These are phyloP conservation scores for Moniliella sp. DNA, from an alignment of 1,284 basidiomycete genomes.

Conservation along the genomic window DNA sequence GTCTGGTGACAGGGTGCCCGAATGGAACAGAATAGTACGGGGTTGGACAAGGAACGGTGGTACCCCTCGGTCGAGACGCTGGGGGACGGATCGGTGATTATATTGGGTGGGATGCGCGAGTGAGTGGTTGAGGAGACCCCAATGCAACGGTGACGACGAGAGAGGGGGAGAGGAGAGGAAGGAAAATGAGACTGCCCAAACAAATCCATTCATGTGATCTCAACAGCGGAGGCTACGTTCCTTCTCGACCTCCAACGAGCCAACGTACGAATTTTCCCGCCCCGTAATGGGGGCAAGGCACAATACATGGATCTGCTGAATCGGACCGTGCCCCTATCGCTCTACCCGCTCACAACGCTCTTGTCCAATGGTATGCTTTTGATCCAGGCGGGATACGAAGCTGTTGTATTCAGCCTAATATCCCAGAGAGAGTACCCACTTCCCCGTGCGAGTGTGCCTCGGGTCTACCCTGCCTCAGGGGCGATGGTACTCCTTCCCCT, in stretches of 20 bases:
- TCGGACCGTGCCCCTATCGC: slow-evolving; percentile 16
- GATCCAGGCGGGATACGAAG: slow-evolving; percentile 12
- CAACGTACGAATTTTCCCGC: slow-evolving; percentile 23
- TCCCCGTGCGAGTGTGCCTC: slow-evolving; percentile 5
- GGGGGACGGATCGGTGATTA: slow-evolving; percentile 12
- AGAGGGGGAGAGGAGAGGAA: no score
- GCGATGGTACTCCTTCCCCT: slow-evolving; percentile 18
- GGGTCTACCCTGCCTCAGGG: slow-evolving; percentile 21
- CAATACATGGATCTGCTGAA: slow-evolving; percentile 5
- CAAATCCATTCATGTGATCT: no score
- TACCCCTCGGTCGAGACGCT: slow-evolving; percentile 23
- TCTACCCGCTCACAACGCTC: slow-evolving; percentile 19
- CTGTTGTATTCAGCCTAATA: slow-evolving; percentile 16
- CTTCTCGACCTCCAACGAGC: slow-evolving; percentile 12
- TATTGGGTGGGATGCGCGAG: slow-evolving; percentile 18
- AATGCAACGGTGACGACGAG: no score
- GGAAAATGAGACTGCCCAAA: no score
- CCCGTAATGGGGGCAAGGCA: slow-evolving; percentile 7
- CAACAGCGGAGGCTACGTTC: slow-evolving; percentile 21
- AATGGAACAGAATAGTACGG: no score
- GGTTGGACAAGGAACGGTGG: slow-evolving; percentile 21
- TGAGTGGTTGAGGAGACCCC: no score
- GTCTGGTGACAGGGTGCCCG: no score
- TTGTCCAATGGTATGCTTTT: slow-evolving; percentile 20
- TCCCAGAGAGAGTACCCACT: slow-evolving; percentile 8